Evolutionary conservation across 441 rosid genomes (phyloP).

Genomic region (Populus trichocarpa): DNA sequence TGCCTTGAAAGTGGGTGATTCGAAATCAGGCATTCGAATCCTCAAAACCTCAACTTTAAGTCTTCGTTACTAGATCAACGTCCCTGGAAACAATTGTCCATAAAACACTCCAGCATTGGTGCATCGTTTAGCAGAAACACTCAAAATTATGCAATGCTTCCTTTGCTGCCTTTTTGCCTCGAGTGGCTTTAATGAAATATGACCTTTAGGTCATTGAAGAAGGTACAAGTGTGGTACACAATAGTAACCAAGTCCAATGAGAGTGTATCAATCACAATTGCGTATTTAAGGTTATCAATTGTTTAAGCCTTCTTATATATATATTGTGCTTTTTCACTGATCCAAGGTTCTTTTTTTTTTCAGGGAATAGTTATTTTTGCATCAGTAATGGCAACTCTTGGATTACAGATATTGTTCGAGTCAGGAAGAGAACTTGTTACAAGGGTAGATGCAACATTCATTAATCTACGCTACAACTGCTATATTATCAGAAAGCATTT

Average conservation of each 20-base stretch:
- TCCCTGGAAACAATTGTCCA: not conserved
- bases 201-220: not conserved
- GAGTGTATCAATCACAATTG: not conserved
- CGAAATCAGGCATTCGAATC: not conserved
- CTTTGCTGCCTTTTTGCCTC: not conserved
- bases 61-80: not conserved
- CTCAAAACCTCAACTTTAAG: too few relatives aligned
- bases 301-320: not conserved
- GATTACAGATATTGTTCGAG: conserved; percentile 51
- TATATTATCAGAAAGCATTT: not conserved
- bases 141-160: not conserved
- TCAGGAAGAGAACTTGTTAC: conserved; percentile 44
- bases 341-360: not conserved
- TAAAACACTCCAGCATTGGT: not conserved
- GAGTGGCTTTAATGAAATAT: not conserved
- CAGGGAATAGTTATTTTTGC: conserved; percentile 68
- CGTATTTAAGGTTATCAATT: not conserved
- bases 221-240: not conserved
- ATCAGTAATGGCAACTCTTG: conserved; percentile 62
- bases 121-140: not conserved
- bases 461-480: not conserved
- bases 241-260: not conserved
- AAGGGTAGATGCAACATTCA: conserved; percentile 19
- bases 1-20: not conserved
- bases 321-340: not conserved